Evolutionary conservation across 2,329 filamentous ascomycete species (phyloP).

Genomic region (Paraphaeosphaeria sporulosa): DNA sequence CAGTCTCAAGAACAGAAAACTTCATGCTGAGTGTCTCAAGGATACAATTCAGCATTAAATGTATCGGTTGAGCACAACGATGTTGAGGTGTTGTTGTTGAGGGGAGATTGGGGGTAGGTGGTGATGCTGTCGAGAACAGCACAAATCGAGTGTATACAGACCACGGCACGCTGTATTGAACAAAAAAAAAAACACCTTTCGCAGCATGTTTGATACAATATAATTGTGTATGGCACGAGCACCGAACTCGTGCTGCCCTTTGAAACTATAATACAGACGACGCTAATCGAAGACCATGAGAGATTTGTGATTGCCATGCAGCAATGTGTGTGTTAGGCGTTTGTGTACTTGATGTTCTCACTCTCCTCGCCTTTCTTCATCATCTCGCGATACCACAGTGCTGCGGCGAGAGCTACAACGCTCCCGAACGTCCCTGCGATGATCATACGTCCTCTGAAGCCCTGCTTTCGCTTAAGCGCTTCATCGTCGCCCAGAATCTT

Average conservation of each 20-base stretch:
- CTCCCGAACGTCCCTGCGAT: slow-evolving; percentile 57
- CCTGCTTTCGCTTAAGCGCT: slow-evolving; percentile 57
- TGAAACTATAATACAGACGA: background rate
- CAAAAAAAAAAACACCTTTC: too few species aligned
- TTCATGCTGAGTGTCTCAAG: too few species aligned
- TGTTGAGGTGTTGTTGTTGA: too few species aligned
- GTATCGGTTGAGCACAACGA: too few species aligned
- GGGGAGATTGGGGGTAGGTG: too few species aligned
- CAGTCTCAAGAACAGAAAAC: too few species aligned
- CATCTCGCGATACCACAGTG: slow-evolving; percentile 36
- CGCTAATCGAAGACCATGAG: background rate
- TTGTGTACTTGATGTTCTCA: background rate
- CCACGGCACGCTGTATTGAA: too few species aligned
- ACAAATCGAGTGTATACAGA: too few species aligned
- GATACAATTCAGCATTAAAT: too few species aligned
- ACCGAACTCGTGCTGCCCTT: background rate
- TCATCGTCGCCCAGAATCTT: slow-evolving; percentile 73
- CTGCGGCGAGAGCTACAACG: slow-evolving; percentile 51
- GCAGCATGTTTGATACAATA: background rate
- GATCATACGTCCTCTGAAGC: slow-evolving; percentile 56
- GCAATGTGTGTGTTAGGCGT: background rate
- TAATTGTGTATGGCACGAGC: background rate
- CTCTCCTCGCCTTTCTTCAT: slow-evolving; percentile 17
- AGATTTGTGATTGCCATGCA: background rate
- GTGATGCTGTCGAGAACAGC: too few species aligned